Evolutionary conservation across 2,329 filamentous ascomycete species (phyloP), one percentile per base, ranked within the genome.

Genomic region (Microdochium trichocladiopsis): DNA sequence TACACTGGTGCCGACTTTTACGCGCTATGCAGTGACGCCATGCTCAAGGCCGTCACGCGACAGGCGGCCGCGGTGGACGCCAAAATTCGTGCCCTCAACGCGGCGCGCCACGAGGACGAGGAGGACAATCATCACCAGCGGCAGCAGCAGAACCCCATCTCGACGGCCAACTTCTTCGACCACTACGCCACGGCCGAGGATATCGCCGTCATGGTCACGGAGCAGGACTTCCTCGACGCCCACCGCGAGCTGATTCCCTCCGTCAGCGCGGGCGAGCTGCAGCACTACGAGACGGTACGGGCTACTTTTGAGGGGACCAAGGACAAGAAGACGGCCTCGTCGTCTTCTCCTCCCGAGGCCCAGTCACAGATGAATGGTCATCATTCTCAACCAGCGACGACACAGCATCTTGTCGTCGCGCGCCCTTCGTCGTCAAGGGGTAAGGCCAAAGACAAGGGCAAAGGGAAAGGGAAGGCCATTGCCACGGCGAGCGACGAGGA

Each of bases 1-100:
- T 99, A 96, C 72, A 99, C 94, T 0, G 94, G 94, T 63, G 94
- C 94, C 56, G 94, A 99, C 72, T 86, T 99, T 65, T 99, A 99
- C 70, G 94, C 94, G 1, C 79, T 99, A 21, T 97, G 93, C 74
- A 96, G 91, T 45, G 94, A 99, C 68, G 91, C 94, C 50, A 99
- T 99, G 94, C 86, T 99, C 60, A 97, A 99, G 69, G 94, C 94
- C 21, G 93, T 99, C 53, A 99, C 94, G 2, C 84, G 94, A 4
- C 90, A 95, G 65, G 91, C 94, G 2, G 80, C 83, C 1, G 77
- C 82, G 2, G 92, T 97, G 2, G 94, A 99, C 66, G 77, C 82
- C 50, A 94, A 94, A 68, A 88, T 99, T 58, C 79, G 80, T 22
- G 75, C 78, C 4, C 75, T 95, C 66, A 89, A 89, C 61, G 67